These are phyloP conservation scores for Pyricularia sp. DNA, from an alignment of 2,329 filamentous ascomycete genomes.

Conservation along the genomic window DNA sequence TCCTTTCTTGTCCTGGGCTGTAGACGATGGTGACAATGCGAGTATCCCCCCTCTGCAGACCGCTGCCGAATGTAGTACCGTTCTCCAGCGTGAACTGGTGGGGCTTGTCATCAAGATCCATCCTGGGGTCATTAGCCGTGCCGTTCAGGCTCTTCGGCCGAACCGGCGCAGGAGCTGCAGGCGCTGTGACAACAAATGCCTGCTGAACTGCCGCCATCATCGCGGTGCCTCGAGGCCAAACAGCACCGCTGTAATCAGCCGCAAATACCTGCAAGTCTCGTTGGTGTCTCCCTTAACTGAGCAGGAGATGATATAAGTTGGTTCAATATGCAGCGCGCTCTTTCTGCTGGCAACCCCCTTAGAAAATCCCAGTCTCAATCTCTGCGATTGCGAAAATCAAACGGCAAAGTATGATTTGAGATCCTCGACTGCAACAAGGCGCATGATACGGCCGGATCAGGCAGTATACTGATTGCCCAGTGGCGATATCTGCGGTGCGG, in stretches of 20 bases:
- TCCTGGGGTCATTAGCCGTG: constrained; percentile 18
- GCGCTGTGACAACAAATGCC: constrained; percentile 11
- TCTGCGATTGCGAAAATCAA: not conserved
- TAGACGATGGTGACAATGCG: constrained; percentile 60
- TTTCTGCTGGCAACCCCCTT: not conserved
- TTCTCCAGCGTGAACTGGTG: constrained; percentile 18
- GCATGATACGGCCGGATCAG: not conserved
- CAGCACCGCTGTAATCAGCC: not conserved
- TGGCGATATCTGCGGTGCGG: not conserved
- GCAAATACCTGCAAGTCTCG: not conserved
- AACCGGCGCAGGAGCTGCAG: constrained; percentile 15
- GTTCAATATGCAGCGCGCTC: not conserved
- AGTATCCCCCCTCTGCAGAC: constrained; percentile 42
- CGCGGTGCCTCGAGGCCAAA: not conserved
- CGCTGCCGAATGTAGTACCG: constrained; percentile 33
- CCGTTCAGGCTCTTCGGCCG: constrained; percentile 16
- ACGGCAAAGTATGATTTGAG: not conserved
- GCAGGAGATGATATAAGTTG: not conserved
- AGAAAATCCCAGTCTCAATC: not conserved
- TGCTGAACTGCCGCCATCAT: constrained; percentile 15
- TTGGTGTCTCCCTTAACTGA: not conserved
- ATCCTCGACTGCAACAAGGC: not conserved
- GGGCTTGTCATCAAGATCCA: constrained; percentile 25
- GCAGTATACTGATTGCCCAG: not conserved
- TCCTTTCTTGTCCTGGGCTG: constrained; percentile 60